Base-by-base conservation (phyloP, 1,284 basidiomycete genomes). In the Cutaneotrichosporon sp. region DNA sequence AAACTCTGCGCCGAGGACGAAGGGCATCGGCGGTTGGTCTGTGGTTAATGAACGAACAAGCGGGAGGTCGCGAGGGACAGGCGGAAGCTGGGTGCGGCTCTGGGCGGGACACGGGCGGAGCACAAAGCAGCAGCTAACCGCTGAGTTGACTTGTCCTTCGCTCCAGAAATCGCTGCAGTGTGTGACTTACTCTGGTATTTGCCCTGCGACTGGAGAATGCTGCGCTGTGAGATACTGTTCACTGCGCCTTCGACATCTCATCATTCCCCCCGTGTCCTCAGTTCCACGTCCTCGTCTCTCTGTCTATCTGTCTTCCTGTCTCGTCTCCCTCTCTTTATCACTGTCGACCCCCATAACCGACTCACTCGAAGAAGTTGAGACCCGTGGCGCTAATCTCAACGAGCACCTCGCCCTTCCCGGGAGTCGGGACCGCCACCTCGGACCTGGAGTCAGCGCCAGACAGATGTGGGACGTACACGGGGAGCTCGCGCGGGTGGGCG, bases 1-100 rank as follows among this genome's bases (percentile, higher is more conserved):
- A 66, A 97, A 88, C 73, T 98, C 90, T 55, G 83, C 80, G 19
- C 90, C 90, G 7, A 90, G 80, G 10, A 83, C 79, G 75, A 91
- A 94, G 0, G 91, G 91, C 46, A 90, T 79, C 0, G 87, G 81
- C 0, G 88, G 89, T 67, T 91, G 85, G 54, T 68, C 73, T 75
- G 52, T 3, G 17, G 52, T n/a, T n/a, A n/a, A n/a, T 41, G 25
- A 43, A 27, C 37, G 25, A 11, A 35, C 8, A 5, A 10, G 17
- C 17, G n/a, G 17, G 7, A 19, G 35, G 6, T n/a, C 17, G 17
- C 17, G n/a, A 6, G 35, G 38, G 9, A 5, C 16, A 35, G 9
- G 27, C 35, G 37, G n/a, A 34, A 22, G 20, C 20, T 20, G 19
- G 29, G 26, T 9, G 17, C n/a, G 39, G n/a, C n/a, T n/a, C n/a